Base-by-base conservation (phyloP, 495 filamentous ascomycete species). In the Trichoderma gamsii region DNA sequence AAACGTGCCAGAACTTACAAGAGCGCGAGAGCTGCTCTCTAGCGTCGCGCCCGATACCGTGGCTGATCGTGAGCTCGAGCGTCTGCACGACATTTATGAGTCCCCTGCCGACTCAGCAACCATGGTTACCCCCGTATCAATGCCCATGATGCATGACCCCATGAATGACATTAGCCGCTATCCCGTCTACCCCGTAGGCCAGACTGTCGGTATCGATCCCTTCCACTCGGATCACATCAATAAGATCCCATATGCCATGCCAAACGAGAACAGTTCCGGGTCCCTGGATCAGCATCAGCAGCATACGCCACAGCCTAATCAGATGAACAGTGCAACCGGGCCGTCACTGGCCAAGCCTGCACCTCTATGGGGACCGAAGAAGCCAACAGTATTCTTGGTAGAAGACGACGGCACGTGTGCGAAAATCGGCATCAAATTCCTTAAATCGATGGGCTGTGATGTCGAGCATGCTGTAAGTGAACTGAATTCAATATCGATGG, bases 351-450 rank as follows among this genome's bases (percentile, higher is more conserved):
- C 79, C 27, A 74, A 76, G 41, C 66, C 67, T 4, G 72, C 73
- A 21, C 79, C 80, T 16, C 63, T 64, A 78, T 98, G 93, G 93
- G 80, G 82, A n/a, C 79, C 88, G 23, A 87, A 89, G 70, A 88
- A 89, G 70, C 95, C 95, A 0, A 86, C 89, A 66, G 92, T 99
- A 69, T 81, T 99, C 68, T 84, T 99, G 56, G 95, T 99, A 43
- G 95, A 99, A 76, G 95, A 99, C 75, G 95, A 99, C 77, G 89
- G 88, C 65, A 97, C 93, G 2, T 98, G 95, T 76, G 87, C 93
- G 43, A 85, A 94, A 66, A 97, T 99, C 71, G 95, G 96, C 44
- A 88, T 91, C 63, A 97, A 97, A 78, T 98, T 98, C 76, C 80
- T 99, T 46, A 90, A 91, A 67, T 89, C 89, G 16, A 93, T 97